Conservation (phyloP, 1,284 basidiomycete genomes). For the Moesziomyces parantarcticus region DNA sequence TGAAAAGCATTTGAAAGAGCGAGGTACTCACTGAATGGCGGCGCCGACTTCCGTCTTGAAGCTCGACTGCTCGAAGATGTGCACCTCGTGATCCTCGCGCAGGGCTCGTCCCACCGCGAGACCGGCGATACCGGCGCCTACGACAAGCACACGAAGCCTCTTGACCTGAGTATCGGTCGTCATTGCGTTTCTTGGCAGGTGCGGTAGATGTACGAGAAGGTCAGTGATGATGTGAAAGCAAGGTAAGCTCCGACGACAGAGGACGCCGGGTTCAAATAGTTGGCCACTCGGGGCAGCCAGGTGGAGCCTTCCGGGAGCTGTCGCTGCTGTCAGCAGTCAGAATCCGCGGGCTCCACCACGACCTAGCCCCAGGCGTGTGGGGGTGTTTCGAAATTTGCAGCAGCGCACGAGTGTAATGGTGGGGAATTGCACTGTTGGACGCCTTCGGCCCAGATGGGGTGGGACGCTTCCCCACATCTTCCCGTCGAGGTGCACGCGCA, state of each 20-base stretch:
- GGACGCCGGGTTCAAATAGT: neutral
- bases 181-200: conserved; percentile 1
- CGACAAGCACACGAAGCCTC: conserved; percentile 11
- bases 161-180: conserved; percentile 1
- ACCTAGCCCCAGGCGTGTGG: neutral
- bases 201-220: neutral
- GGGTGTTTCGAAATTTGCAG: no score
- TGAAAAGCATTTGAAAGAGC: neutral
- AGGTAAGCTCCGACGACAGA: no score
- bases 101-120: conserved; percentile 7
- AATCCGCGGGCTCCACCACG: neutral
- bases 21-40: conserved; percentile 13
- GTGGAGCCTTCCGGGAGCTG: no score
- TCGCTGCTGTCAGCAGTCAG: conserved; percentile 55
- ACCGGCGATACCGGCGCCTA: conserved; percentile 23
- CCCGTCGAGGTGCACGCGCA: no score
- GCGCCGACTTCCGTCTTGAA: conserved; percentile 17
- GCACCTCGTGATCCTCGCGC: conserved; percentile 9
- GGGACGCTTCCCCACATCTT: no score
- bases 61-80: conserved; percentile 9
- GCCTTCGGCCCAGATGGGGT: neutral
- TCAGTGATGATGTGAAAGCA: no score
- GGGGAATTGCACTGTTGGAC: neutral
- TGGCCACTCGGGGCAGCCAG: neutral
- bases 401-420: no score